Evolutionary conservation across 768 basidiomycete species (phyloP), one percentile per base, ranked within the genome.

Genomic region (Boletus tylopilopsis): DNA sequence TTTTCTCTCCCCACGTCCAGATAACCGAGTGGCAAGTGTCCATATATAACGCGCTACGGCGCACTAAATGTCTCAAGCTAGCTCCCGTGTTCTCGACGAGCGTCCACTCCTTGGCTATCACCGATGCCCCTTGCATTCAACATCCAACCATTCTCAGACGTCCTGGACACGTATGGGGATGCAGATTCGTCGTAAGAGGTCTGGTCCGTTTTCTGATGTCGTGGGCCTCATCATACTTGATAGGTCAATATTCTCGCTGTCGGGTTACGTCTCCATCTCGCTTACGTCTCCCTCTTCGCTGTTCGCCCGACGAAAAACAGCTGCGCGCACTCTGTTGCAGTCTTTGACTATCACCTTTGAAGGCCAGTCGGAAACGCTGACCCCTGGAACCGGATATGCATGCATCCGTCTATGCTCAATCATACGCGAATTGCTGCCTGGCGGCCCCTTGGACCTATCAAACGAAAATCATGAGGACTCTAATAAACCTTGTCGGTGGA

Each of bases 161-260:
- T 74, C 25, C 67, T 92, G 56, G 78, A 85, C 60, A 81, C 92
- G 78, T 82, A 81, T 60, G 90, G 89, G 47, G 74, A 78, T 24
- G 77, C 82, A 7, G 81, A 88, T 66, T 54, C 73, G 45, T 74
- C 70, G 90, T 91, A 63, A 71, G 86, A 45, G 33, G 27, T 38
- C 44, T 47, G 12, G 42, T 41, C 35, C 24, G 16, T 42, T 22
- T 34, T 64, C 15, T 25, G 33, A 9, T 25, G 36, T 53, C 11
- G 21, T 23, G 32, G 23, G 27, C 12, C 42, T 60, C 47, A 56
- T 37, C 52, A 33, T 22, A 15, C 34, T 41, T 27, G 45, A 47
- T 57, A 96, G 93, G 50, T 84, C 87, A 49, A 83, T 83, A 2
- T 95, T 93, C 67, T 94, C 94, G 10, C 76, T 96, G 38, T 86